Evolutionary conservation across 768 basidiomycete genomes (phyloP).

Genomic region (Trametopsis cervina): DNA sequence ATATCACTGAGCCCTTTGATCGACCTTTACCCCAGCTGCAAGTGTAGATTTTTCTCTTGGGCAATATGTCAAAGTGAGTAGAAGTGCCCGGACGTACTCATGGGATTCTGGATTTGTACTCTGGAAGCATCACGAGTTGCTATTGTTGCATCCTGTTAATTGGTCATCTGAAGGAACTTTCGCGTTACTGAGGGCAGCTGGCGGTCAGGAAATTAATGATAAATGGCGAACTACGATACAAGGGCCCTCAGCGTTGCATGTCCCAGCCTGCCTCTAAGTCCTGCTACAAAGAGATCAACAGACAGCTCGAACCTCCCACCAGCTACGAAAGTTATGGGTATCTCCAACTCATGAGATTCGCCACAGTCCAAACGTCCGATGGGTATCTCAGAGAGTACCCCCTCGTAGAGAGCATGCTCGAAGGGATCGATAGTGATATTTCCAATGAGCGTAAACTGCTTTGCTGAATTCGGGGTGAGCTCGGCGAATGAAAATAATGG

Average conservation of each 20-base stretch:
- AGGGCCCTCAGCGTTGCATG: conserved; percentile 28
- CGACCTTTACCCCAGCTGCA: no score
- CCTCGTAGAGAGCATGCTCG: conserved; percentile 66
- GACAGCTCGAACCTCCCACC: conserved; percentile 53
- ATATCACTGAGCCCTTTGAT: no score
- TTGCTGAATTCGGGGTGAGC: conserved; percentile 30
- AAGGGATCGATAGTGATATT: conserved; percentile 50
- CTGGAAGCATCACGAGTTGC: no score
- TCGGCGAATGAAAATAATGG: not conserved
- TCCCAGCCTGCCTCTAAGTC: conserved; percentile 21
- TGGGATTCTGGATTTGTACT: no score
- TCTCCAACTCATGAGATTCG: conserved; percentile 42
- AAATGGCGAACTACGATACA: conserved; percentile 1
- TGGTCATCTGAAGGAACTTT: no score
- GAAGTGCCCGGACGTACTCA: no score
- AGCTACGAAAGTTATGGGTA: conserved; percentile 67
- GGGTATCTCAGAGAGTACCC: conserved; percentile 51
- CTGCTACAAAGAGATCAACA: conserved; percentile 29
- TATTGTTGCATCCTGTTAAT: no score
- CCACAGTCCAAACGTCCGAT: conserved; percentile 57
- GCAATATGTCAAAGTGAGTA: no score
- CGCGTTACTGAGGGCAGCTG: no score
- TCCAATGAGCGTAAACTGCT: conserved; percentile 43
- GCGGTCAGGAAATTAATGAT: no score
- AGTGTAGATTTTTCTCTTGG: no score